Conservation (phyloP, 441 rosid species). For the Arabidopsis hybrid region DNA sequence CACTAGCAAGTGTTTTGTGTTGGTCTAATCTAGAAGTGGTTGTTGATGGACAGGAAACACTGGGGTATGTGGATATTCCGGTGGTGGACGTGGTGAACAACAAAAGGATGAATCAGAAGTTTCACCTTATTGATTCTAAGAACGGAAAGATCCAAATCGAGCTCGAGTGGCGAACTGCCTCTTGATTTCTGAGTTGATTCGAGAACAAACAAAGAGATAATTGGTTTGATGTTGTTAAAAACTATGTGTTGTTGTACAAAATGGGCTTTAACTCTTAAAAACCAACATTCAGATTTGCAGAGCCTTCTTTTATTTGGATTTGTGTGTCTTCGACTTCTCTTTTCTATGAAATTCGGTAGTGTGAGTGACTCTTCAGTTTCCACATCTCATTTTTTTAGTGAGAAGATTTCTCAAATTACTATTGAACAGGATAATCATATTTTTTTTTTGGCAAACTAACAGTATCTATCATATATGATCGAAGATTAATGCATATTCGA, state of each 20-base stretch:
- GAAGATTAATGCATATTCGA: background rate
- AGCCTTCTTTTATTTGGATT: conserved; percentile 20
- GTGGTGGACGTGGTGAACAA: conserved; percentile 86
- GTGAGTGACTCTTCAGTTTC: background rate
- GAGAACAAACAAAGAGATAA: conserved; percentile 33
- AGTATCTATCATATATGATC: background rate
- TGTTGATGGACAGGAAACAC: conserved; percentile 61
- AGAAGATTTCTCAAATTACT: background rate
- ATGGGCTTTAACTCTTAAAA: conserved; percentile 40
- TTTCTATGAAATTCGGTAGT: background rate
- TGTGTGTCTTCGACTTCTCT: background rate
- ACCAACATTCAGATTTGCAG: conserved; percentile 34
- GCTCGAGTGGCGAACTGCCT: conserved; percentile 85
- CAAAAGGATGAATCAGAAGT: conserved; percentile 85
- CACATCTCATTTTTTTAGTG: background rate
- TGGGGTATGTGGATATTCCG: conserved; percentile 76
- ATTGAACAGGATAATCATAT: no score
- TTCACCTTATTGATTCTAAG: conserved; percentile 90
- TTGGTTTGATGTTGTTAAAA: conserved; percentile 35
- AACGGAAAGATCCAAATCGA: conserved; percentile 86
- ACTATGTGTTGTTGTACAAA: conserved; percentile 42
- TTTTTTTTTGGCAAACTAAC: background rate
- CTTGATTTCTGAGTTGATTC: conserved; percentile 28
- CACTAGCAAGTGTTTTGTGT: conserved; percentile 8
- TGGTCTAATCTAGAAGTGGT: conserved; percentile 6